These are phyloP conservation scores for Cyanidioschyzon merolae DNA, from an alignment of 23 red algal species.

Conservation along the genomic window DNA sequence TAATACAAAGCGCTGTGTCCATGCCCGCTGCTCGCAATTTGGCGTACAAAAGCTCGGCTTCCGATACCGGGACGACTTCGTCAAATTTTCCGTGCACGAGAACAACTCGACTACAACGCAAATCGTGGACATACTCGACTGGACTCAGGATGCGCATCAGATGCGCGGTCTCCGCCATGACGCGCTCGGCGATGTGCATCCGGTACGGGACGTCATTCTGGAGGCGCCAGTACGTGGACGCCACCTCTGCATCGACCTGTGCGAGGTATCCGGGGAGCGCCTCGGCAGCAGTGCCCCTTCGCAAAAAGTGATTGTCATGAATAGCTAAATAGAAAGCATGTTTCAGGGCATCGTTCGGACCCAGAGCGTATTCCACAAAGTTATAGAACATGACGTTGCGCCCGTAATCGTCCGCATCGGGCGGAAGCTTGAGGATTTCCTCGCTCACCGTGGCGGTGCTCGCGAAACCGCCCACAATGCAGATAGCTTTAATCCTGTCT, in stretches of 20 bases:
- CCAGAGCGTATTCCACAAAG: background rate
- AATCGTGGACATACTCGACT: background rate
- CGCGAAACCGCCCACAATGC: constrained; percentile 9
- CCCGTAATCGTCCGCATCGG: background rate
- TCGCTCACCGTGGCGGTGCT: constrained; percentile 11
- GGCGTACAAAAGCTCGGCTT: constrained; percentile 1
- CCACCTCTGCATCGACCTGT: background rate
- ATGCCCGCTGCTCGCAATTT: background rate
- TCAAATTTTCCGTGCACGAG: background rate
- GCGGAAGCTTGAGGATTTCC: background rate
- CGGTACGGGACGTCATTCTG: constrained; percentile 10
- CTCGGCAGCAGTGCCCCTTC: background rate
- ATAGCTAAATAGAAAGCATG: background rate
- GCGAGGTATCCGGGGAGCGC: background rate
- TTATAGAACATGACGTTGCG: constrained; percentile 18
- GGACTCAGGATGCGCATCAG: constrained; percentile 12
- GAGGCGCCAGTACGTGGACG: background rate
- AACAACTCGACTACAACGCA: background rate
- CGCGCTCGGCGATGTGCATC: constrained; percentile 9
- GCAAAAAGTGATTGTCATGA: constrained; percentile 6
- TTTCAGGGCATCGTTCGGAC: constrained; percentile 15
- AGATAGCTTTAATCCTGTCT: background rate
- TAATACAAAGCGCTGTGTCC: background rate
- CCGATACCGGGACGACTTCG: background rate
- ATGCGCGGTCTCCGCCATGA: background rate